phyloP scores from a whole-genome alignment of 768 basidiomycete species.

The Russula virescens region DNA sequence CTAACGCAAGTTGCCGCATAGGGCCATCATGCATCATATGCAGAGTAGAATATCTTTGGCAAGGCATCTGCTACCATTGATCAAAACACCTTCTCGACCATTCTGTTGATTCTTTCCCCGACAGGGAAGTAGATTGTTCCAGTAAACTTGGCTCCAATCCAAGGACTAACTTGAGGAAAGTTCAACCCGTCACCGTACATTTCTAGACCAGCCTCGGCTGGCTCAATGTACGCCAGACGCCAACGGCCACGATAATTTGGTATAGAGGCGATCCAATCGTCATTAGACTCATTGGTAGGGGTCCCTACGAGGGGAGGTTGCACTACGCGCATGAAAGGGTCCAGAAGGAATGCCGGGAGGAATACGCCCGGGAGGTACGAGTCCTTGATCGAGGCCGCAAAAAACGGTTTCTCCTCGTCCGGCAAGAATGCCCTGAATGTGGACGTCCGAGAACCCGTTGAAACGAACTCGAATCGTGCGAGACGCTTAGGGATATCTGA shows the following conservation, averaged over 20 bases:
- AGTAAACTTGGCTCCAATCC: conserved; percentile 17
- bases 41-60: too few species aligned
- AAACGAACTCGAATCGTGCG: conserved; percentile 16
- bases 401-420: conserved; percentile 14
- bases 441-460: not conserved
- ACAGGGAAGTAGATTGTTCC: not conserved
- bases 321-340: not conserved
- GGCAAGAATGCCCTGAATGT: conserved; percentile 1
- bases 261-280: conserved; percentile 9
- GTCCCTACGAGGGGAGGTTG: conserved; percentile 4
- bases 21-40: too few species aligned
- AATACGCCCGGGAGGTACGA: conserved; percentile 14
- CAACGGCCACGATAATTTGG: conserved; percentile 14
- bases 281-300: not conserved
- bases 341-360: not conserved
- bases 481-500: conserved; percentile 19
- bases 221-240: conserved; percentile 12
- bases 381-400: conserved; percentile 12
- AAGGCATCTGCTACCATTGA: too few species aligned
- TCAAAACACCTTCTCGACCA: not conserved
- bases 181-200: conserved; percentile 16
- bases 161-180: conserved; percentile 1
- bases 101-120: not conserved
- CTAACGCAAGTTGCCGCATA: too few species aligned
- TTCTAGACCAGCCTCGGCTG: not conserved